phyloP scores from a whole-genome alignment of 192 early-diverging fungal species.

The Umbelopsis sp. region DNA sequence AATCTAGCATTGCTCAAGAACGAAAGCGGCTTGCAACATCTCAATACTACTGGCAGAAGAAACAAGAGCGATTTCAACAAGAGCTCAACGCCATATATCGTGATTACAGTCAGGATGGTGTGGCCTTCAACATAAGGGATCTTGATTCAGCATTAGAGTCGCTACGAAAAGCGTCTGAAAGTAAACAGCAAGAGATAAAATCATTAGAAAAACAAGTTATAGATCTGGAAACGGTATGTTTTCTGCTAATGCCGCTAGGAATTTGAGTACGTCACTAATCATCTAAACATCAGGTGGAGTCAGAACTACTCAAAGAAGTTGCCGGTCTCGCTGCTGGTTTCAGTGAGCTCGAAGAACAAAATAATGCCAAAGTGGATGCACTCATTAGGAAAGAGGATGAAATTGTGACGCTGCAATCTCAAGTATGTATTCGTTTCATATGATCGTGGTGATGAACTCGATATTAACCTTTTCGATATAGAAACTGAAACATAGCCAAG shows the following conservation, averaged over 20 bases:
- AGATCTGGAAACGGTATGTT: slow-evolving; percentile 11
- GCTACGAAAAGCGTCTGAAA: slow-evolving; percentile 1
- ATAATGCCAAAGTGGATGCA: slow-evolving; percentile 67
- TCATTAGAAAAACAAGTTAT: neutral
- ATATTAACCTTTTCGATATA: slow-evolving; percentile 25
- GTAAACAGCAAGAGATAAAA: neutral
- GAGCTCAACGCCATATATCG: slow-evolving; percentile 10
- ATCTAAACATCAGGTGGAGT: neutral
- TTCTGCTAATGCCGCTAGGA: too few relatives aligned
- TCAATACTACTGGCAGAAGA: neutral
- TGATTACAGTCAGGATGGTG: neutral
- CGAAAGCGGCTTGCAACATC: slow-evolving; percentile 4
- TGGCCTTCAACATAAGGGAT: neutral
- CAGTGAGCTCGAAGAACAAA: slow-evolving; percentile 74
- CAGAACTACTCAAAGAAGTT: slow-evolving; percentile 7
- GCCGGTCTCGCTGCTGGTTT: slow-evolving; percentile 38
- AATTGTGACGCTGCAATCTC: slow-evolving; percentile 60
- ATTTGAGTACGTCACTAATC: neutral
- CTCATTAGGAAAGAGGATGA: slow-evolving; percentile 73
- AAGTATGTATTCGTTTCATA: neutral
- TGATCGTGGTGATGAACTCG: too few relatives aligned
- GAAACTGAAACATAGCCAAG: slow-evolving; percentile 75
- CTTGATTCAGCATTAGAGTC: neutral
- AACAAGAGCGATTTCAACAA: neutral
- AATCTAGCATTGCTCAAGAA: slow-evolving; percentile 4